Base-by-base conservation (phyloP, 192 early-diverging fungal genomes). In the Phycomyces nitens region DNA sequence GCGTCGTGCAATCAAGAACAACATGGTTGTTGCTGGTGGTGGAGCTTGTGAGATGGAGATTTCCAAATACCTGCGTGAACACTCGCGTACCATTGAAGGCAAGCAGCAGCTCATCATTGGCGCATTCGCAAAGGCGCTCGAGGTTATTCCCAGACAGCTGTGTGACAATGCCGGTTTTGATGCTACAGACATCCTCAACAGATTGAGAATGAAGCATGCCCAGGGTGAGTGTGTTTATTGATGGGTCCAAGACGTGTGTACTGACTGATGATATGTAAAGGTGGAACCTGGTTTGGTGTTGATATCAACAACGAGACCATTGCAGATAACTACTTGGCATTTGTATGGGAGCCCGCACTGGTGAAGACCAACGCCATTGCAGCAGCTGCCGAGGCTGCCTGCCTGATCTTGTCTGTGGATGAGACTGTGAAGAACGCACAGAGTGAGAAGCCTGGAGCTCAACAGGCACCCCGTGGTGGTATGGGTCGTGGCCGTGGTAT, bases 111-210 rank as follows among this genome's bases (percentile, higher is more conserved):
- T 99, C 77, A 89, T 99, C 41, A 87, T 98, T 78, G 85, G 88
- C 22, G 91, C 95, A 1, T 95, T 92, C 74, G 95, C 94, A 60
- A 93, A 94, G 72, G 94, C 97, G 2, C 83, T 99, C 38, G 97
- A 99, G 73, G 86, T 97, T 22, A 96, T 99, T 64, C 95, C 97
- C n/a, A 89, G 97, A 76, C 95, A 98, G 80, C 82, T 99, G 21
- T 94, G 91, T 80, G 94, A 95, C 76, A 99, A 99, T 77, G 95
- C 97, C 23, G 97, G 97, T 62, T 98, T 99, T 62, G 97, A 99
- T 71, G 90, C 95, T 14, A 99, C 95, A 16, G 95, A 97, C 76
- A 92, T 99, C 61, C 81, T 99, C 60, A 98, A 97, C 79, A 92
- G 96, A 82, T 79, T 99, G 57, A 88, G 97, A 70, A 92, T 93